Percentiles rank a stretch among this genome's conserved stretches.
Conservation (phyloP, 225 moss, liverwort and hornwort species). For the Asterella californica region DNA sequence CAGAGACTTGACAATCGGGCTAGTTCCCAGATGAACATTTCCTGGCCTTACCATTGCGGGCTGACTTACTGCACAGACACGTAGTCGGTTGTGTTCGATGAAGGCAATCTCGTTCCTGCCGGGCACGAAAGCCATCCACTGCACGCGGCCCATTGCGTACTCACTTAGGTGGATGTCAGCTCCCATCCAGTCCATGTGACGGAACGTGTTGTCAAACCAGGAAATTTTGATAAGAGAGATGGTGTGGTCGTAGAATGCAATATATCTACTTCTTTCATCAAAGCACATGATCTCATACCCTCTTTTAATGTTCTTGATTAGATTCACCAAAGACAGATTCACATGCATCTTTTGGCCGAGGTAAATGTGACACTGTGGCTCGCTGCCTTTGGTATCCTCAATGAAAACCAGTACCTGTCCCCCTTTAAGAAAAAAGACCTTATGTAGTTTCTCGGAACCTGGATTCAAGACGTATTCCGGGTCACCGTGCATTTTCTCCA, state of each 20-base stretch:
- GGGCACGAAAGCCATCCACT: constrained; percentile 60
- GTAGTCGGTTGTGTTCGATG: constrained; percentile 19
- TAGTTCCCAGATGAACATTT: constrained; percentile 31
- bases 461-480: constrained; percentile 18
- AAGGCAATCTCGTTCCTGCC: no score
- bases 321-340: background rate
- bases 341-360: constrained; percentile 33
- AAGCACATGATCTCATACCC: constrained; percentile 39
- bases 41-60: constrained; percentile 44
- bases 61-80: constrained; percentile 42
- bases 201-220: constrained; percentile 42
- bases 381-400: constrained; percentile 9
- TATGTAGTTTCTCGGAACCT: constrained; percentile 7
- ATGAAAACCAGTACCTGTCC: constrained; percentile 37
- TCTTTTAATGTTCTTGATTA: constrained; percentile 9
- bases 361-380: constrained; percentile 18
- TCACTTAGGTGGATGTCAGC: constrained; percentile 26
- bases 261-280: constrained; percentile 42
- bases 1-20: constrained; percentile 31
- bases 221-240: constrained; percentile 15
- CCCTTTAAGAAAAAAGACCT: constrained; percentile 26
- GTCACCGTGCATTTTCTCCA: constrained; percentile 22
- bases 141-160: constrained; percentile 18
- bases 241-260: constrained; percentile 34
- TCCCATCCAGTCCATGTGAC: constrained; percentile 41